A percentile compares a stretch with the other conserved stretches of the same genome.
Evolutionary conservation across 1,139 yeast species (phyloP).

Genomic region (Zygosaccharomyces pseudobailii): DNA sequence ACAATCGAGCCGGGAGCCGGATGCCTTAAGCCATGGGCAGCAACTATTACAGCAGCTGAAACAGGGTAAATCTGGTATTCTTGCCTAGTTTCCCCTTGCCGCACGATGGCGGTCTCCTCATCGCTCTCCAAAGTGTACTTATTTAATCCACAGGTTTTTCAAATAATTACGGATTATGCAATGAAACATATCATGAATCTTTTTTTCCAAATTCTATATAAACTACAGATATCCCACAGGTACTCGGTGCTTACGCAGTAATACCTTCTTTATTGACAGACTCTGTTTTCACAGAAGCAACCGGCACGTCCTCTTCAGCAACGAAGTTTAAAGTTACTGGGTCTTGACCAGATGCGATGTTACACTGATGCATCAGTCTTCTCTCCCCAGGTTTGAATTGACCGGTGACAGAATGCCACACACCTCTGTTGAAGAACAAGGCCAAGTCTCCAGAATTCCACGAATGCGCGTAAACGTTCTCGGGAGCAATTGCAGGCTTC

Average conservation of each 20-base stretch:
- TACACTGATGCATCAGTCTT: constrained; percentile 88
- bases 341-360: constrained; percentile 75
- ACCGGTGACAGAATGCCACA: constrained; percentile 87
- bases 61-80: constrained; percentile 18
- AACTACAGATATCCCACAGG: neutral
- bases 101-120: neutral
- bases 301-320: neutral
- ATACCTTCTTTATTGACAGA: constrained; percentile 1
- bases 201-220: neutral
- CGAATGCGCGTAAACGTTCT: constrained; percentile 68
- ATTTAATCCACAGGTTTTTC: constrained; percentile 1
- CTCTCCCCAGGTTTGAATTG: constrained; percentile 73
- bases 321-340: constrained; percentile 39
- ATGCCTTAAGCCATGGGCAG: constrained; percentile 26
- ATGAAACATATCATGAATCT: constrained; percentile 1
- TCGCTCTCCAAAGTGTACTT: neutral
- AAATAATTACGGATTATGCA: constrained; percentile 3
- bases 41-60: constrained; percentile 31
- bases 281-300: neutral
- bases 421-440: constrained; percentile 80
- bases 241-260: neutral
- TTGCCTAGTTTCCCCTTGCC: constrained; percentile 3
- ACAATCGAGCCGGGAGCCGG: constrained; percentile 5
- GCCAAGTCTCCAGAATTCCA: constrained; percentile 84
- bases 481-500: constrained; percentile 82